Evolutionary conservation across 192 early-diverging fungal genomes (phyloP).

Genomic region (Gigaspora rosea): DNA sequence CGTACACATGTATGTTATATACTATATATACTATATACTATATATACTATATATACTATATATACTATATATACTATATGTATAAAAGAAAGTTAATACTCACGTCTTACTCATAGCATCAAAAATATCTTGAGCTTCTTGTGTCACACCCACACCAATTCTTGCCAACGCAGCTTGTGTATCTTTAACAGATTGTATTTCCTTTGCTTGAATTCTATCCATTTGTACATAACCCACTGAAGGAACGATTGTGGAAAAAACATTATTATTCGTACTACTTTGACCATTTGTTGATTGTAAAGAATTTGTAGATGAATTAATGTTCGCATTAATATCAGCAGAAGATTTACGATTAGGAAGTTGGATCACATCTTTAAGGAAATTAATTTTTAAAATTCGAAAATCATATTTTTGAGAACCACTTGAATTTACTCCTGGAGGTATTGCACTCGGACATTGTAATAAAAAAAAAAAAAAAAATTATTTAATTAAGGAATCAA

Average conservation of each 20-base stretch:
- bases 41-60: too few relatives aligned
- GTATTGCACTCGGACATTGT: slow-evolving; percentile 40
- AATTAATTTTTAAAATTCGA: slow-evolving; percentile 60
- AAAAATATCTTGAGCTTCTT: slow-evolving; percentile 75
- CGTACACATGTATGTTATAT: too few relatives aligned
- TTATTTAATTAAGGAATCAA: slow-evolving; percentile 9
- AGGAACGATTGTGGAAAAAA: slow-evolving; percentile 44
- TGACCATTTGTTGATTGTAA: neutral
- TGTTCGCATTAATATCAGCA: slow-evolving; percentile 9
- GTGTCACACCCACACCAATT: slow-evolving; percentile 80
- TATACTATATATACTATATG: neutral
- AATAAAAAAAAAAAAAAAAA: slow-evolving; percentile 36
- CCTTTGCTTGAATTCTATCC: slow-evolving; percentile 54
- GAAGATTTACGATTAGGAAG: slow-evolving; percentile 31
- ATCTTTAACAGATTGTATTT: slow-evolving; percentile 52
- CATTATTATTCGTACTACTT: slow-evolving; percentile 20
- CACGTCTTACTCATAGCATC: slow-evolving; percentile 80
- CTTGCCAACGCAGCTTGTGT: slow-evolving; percentile 50
- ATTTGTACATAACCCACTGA: slow-evolving; percentile 50
- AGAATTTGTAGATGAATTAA: neutral
- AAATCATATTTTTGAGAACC: slow-evolving; percentile 49
- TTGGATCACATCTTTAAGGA: slow-evolving; percentile 57
- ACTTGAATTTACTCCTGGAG: neutral
- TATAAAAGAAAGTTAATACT: slow-evolving; percentile 27
- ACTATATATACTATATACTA: too few relatives aligned